A percentile compares a stretch with the other conserved stretches of the same genome.
Conservation (phyloP, 78 protist genomes). For the Chrysochromulina parva region DNA sequence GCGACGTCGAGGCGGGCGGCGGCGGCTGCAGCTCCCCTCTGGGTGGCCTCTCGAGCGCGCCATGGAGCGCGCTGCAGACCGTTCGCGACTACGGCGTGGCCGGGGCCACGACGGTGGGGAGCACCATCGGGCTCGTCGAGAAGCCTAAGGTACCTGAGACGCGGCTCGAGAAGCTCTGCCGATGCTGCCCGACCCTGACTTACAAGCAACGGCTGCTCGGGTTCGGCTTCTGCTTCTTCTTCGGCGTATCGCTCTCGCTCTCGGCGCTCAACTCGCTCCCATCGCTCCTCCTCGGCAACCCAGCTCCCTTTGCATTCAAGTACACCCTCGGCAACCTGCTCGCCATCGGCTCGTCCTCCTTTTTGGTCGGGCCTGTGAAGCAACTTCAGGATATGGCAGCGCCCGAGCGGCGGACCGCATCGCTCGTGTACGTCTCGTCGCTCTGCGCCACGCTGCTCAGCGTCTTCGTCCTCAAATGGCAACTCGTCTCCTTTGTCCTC, state of each 20-base stretch:
- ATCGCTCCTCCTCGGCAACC: background rate
- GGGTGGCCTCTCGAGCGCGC: no score
- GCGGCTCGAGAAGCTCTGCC: no score
- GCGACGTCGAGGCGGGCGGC: no score
- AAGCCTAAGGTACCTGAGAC: no score
- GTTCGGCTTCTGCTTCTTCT: background rate
- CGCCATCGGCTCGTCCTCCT: background rate
- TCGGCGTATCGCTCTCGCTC: background rate
- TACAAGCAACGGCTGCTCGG: background rate
- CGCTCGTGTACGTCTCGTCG: background rate
- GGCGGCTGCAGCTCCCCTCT: no score
- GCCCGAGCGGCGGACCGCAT: background rate
- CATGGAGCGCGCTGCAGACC: no score
- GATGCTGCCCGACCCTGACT: background rate
- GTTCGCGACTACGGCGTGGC: no score
- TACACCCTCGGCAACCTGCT: background rate
- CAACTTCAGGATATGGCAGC: background rate
- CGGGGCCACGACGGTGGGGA: no score
- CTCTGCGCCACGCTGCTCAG: background rate
- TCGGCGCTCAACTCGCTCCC: background rate
- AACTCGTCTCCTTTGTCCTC: background rate
- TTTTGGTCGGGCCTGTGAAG: slow-evolving; percentile 4
- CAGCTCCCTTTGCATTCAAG: background rate
- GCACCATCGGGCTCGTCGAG: no score
- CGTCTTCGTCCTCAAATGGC: background rate